Conservation (phyloP, 176 grass and related monocot genomes). For the Dendrocalamus sinicus region DNA sequence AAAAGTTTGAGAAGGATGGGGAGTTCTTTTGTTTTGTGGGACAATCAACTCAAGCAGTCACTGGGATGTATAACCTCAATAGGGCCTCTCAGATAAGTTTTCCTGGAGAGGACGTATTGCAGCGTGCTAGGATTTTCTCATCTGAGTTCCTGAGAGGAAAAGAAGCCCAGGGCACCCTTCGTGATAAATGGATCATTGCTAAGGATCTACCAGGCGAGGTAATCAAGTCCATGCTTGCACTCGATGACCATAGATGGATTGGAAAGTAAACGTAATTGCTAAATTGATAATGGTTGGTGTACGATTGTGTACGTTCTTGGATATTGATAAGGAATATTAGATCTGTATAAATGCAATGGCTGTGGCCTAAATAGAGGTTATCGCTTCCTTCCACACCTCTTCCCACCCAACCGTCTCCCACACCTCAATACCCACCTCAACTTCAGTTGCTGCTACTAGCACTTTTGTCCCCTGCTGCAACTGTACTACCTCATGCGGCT, state of each 20-base stretch:
- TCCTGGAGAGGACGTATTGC: constrained; percentile 58
- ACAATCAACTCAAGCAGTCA: constrained; percentile 89
- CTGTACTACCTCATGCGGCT: too few relatives aligned
- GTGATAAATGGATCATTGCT: constrained; percentile 75
- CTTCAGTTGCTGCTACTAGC: background rate
- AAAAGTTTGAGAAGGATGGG: constrained; percentile 85
- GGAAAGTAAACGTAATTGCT: background rate
- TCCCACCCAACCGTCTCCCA: too few relatives aligned
- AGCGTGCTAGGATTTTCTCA: constrained; percentile 55
- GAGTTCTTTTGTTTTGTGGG: constrained; percentile 87
- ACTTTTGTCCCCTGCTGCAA: background rate
- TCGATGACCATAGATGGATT: background rate
- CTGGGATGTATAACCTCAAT: constrained; percentile 95
- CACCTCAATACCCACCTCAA: too few relatives aligned
- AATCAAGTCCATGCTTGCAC: constrained; percentile 2
- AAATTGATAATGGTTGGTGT: background rate
- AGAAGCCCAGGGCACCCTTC: constrained; percentile 42
- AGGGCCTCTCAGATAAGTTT: constrained; percentile 64
- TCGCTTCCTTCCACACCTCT: background rate
- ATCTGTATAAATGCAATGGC: background rate
- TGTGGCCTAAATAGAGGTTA: background rate
- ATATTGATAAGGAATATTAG: background rate
- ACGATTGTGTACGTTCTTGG: background rate
- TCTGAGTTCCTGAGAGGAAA: constrained; percentile 55
- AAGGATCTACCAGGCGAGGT: constrained; percentile 79